Conservation (phyloP, 257 asterid genomes). For the Capsicum pubescens region DNA sequence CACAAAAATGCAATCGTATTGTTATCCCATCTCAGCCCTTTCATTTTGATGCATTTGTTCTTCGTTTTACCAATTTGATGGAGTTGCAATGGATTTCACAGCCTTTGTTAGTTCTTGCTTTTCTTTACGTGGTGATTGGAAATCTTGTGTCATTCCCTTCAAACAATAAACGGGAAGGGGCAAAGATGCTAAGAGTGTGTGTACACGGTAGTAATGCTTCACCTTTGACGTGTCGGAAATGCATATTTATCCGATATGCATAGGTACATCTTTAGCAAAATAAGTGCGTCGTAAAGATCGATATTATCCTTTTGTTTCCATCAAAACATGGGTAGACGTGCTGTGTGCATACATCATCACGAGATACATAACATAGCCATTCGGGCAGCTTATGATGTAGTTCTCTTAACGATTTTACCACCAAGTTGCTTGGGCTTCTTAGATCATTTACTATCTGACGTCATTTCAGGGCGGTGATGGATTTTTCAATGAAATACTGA, state of each 20-base stretch:
- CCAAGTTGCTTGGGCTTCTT: too few species aligned
- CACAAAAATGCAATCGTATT: neutral
- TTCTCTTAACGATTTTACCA: too few species aligned
- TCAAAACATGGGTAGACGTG: neutral
- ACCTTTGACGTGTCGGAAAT: too few species aligned
- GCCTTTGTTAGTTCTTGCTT: neutral
- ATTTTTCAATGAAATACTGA: too few species aligned
- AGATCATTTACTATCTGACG: too few species aligned
- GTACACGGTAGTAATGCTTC: neutral
- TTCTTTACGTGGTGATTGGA: neutral
- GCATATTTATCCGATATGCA: too few species aligned
- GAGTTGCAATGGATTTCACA: neutral
- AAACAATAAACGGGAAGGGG: neutral
- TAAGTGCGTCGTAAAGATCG: neutral
- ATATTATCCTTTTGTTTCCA: conserved; percentile 15
- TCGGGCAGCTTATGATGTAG: neutral
- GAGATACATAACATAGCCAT: neutral
- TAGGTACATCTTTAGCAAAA: neutral
- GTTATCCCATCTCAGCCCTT: neutral
- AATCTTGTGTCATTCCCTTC: neutral
- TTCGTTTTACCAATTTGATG: conserved; percentile 7
- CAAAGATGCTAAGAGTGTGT: neutral
- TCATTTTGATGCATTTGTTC: neutral
- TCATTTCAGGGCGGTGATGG: too few species aligned
- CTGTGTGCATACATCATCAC: neutral